Evolutionary conservation across 306 rosid species (phyloP), one percentile per base, ranked within the genome.

Genomic region (Pyrus pyrifolia): DNA sequence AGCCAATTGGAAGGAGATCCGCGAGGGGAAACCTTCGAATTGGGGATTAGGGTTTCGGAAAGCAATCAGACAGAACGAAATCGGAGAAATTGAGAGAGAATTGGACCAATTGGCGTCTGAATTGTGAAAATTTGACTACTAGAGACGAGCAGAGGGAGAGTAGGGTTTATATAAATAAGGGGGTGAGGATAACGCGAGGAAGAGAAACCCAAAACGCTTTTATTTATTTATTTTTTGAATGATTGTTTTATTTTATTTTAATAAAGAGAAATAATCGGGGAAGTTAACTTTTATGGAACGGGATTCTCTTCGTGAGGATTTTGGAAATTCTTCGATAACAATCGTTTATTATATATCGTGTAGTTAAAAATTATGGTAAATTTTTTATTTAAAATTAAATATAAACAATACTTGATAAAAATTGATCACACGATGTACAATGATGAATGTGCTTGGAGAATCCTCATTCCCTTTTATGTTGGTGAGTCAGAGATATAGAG

Each of bases 321-420:
- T 0, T 0, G 7, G 1, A 1, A 0, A 5, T 6, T 7, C 0
- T 35, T 1, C 0, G 6, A 35, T 35, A 0, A 33, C 0, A 33
- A 0, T 5, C 0, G 2, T 1, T 6, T 1, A 35, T 35, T 0
- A 0, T 35, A 35, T 35, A 35, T 35, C 2, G 0, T 35, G 0
- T 0, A 0, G 8, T 35, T 1, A 33, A 33, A 33, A 33, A 6
- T 33, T 33, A 33, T 33, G 6, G 0, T 33, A 33, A 33, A 33
- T 33, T 0, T 5, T 33, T 33, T 33, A 33, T 33, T 33, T 33
- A 33, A 33, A 33, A 33, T 33, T 33, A 33, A 33, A 33, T 33
- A 33, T 35, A 6, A 35, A 35, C 0, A 35, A 6, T 35, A 6
- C 2, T 0, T 35, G 2, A 6, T 6, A 0, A 35, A 35, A 35